These are phyloP conservation scores for Thielaviopsis musarum DNA, from an alignment of 2,329 filamentous ascomycete species.

Conservation along the genomic window DNA sequence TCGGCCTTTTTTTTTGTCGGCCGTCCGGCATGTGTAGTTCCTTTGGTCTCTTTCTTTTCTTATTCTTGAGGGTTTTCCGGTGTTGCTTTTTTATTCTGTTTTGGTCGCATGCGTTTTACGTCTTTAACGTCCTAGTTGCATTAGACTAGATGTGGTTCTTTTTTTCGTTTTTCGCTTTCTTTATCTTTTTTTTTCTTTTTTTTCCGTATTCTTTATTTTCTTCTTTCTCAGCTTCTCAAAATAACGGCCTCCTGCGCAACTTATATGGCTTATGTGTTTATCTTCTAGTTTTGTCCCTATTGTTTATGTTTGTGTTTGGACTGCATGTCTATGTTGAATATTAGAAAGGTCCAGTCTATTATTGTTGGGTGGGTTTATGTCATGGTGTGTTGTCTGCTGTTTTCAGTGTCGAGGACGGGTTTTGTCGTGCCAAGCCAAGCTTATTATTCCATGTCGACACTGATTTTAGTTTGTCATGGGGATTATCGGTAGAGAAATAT, in stretches of 20 bases:
- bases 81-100: background rate
- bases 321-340: background rate
- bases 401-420: no score
- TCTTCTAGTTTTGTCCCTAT: background rate
- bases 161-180: slow-evolving; percentile 9
- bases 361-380: no score
- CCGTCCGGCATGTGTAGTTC: background rate
- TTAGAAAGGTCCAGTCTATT: no score
- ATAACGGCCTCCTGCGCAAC: background rate
- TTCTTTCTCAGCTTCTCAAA: slow-evolving; percentile 2
- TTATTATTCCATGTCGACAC: no score
- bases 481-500: no score
- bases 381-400: no score
- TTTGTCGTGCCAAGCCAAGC: no score
- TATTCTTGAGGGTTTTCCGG: background rate
- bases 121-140: slow-evolving; percentile 8
- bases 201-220: background rate
- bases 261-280: background rate
- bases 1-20: background rate
- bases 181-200: background rate
- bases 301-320: background rate
- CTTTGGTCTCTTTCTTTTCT: background rate
- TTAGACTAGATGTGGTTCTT: slow-evolving; percentile 8
- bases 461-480: no score
- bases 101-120: slow-evolving; percentile 2